Base-by-base conservation (phyloP, 805 yeast genomes). In the Metschnikowia orientalis region DNA sequence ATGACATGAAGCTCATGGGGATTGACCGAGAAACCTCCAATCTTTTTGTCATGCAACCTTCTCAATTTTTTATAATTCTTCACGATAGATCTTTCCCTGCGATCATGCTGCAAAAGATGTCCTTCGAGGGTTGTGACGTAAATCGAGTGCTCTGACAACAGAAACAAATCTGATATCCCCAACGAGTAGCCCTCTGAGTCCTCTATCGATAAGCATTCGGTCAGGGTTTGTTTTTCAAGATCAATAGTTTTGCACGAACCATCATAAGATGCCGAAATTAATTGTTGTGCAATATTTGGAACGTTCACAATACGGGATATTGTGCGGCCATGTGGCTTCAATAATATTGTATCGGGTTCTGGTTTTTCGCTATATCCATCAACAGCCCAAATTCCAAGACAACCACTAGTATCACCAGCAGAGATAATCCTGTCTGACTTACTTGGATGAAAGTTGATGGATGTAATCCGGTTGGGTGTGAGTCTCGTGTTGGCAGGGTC, bases 331-430 rank as follows among this genome's bases (percentile, higher is more conserved):
- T 92, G 97, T 3, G 87, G 73, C 43, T 77, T 78, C 44, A 88
- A 71, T 13, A 75, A 72, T 0, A 83, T 61, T 2, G 85, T 73
- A 23, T 77, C 73, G 0, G 78, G 77, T 4, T 56, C 68, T 3
- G 44, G 56, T 6, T 50, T 57, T 6, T 57, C 62, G 2, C 54
- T 57, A 8, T 54, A 56, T 57, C 67, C 57, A 40, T 71, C 77
- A 6, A 84, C 81, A 26, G 89, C 79, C 97, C 97, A 90, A 10
- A 92, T 68, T 0, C 97, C 97, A 26, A 88, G 59, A 41, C 77
- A 73, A 5, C 98, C 98, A n/a, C 63, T 60, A 8, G 86, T 85
- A 57, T 92, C 98, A 28, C 97, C 97, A 1, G 88, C 96, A 19
- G 85, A 53, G 2, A 88, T 67, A 4, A 90, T 49, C 42, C 81